Percentiles rank a stretch among this genome's conserved stretches.
phyloP scores from a whole-genome alignment of 2,329 filamentous ascomycete species.

The Aureobasidium leucospermi region DNA sequence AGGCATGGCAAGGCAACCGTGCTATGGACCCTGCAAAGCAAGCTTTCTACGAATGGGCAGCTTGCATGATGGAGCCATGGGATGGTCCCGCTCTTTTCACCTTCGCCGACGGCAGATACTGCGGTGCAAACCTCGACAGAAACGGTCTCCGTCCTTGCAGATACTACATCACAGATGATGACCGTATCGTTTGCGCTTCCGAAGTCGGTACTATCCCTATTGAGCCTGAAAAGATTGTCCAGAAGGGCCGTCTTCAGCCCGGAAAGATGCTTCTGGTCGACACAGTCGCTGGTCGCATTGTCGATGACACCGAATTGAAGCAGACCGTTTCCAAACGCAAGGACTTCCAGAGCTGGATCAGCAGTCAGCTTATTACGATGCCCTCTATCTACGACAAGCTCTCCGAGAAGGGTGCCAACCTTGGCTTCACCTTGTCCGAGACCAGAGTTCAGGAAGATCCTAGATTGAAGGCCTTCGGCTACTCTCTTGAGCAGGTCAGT shows the following conservation, averaged over 20 bases:
- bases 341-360: constrained; percentile 83
- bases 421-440: constrained; percentile 61
- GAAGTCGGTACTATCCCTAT: constrained; percentile 91
- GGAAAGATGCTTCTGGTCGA: constrained; percentile 96
- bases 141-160: constrained; percentile 92
- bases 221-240: constrained; percentile 80
- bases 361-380: constrained; percentile 76
- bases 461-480: constrained; percentile 78
- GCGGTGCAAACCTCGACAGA: constrained; percentile 91
- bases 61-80: constrained; percentile 98
- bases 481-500: constrained; percentile 92
- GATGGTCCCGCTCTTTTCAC: constrained; percentile 95
- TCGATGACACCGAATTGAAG: constrained; percentile 90
- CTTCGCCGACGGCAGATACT: constrained; percentile 93
- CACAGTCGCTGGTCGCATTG: constrained; percentile 82
- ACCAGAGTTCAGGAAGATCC: constrained; percentile 74
- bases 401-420: constrained; percentile 50
- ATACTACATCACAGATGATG: constrained; percentile 95
- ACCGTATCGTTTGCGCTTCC: constrained; percentile 93
- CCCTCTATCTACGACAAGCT: constrained; percentile 64
- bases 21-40: constrained; percentile 91
- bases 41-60: constrained; percentile 97
- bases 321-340: constrained; percentile 75
- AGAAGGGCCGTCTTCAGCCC: constrained; percentile 89
- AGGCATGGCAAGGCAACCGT: constrained; percentile 93